Conservation (phyloP, 192 early-diverging fungal species). For the Phycomyces nitens region DNA sequence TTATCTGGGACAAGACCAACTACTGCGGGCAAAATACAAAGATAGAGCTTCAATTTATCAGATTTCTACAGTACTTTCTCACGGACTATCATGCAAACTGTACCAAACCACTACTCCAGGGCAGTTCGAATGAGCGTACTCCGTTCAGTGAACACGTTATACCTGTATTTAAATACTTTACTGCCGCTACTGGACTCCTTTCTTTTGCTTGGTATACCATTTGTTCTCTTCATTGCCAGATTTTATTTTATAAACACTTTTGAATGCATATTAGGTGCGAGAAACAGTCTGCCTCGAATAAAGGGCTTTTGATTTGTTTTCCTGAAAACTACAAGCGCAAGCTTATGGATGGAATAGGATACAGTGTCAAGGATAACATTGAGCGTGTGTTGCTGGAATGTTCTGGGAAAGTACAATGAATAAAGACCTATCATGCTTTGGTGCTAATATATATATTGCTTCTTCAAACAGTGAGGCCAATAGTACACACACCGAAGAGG, state of each 20-base stretch:
- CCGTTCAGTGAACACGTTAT: conserved; percentile 9
- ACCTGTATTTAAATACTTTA: conserved; percentile 10
- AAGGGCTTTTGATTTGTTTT: conserved; percentile 1
- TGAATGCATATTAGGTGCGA: conserved; percentile 1
- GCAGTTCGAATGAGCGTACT: conserved; percentile 8
- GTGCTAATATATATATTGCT: neutral
- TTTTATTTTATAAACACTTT: neutral
- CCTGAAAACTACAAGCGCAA: neutral
- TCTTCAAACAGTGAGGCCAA: conserved; percentile 8
- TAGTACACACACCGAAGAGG: conserved; percentile 8
- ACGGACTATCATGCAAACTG: conserved; percentile 12
- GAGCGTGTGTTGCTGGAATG: neutral
- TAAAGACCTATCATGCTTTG: neutral
- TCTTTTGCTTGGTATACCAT: conserved; percentile 11
- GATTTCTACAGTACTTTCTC: conserved; percentile 4
- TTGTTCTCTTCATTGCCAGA: neutral
- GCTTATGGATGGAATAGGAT: conserved; percentile 9
- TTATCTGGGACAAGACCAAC: neutral
- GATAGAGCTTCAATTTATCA: conserved; percentile 1
- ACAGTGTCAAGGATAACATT: neutral
- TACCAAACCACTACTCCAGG: neutral
- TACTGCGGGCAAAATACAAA: neutral
- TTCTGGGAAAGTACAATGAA: conserved; percentile 8
- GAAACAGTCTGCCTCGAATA: conserved; percentile 1
- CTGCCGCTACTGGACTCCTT: conserved; percentile 3